phyloP scores from a whole-genome alignment of 139 green algal genomes.

The Zygnema circumcarinatum region DNA sequence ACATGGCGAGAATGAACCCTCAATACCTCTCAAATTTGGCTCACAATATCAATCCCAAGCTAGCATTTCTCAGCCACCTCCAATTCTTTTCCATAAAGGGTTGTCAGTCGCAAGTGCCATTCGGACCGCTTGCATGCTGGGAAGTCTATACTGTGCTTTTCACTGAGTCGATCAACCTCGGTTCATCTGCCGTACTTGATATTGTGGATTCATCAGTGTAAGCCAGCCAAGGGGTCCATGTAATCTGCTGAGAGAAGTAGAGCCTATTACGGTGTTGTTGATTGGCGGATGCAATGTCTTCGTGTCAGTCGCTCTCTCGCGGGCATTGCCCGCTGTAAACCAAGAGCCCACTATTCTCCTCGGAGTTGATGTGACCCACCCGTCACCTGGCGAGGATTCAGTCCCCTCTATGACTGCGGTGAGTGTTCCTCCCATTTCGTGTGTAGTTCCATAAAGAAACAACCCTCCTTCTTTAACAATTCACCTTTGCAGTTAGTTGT shows the following conservation, averaged over 20 bases:
- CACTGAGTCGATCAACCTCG: neutral
- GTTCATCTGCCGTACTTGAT: neutral
- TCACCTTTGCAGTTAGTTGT: too few species aligned
- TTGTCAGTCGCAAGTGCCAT: neutral
- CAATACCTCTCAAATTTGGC: slow-evolving; percentile 56
- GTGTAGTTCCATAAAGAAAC: neutral
- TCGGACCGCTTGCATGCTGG: neutral
- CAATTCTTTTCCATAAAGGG: neutral
- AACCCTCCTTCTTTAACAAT: too few species aligned
- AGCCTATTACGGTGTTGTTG: too few species aligned
- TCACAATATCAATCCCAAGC: slow-evolving; percentile 61
- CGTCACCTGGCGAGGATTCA: slow-evolving; percentile 42
- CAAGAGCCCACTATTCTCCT: slow-evolving; percentile 56
- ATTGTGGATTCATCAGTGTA: too few species aligned
- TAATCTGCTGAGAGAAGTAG: too few species aligned
- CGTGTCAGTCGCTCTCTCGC: neutral
- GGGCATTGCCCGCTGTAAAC: neutral
- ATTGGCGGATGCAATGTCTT: slow-evolving; percentile 27
- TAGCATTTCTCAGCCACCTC: neutral
- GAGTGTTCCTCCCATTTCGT: slow-evolving; percentile 1
- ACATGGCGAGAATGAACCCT: neutral
- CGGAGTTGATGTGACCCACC: slow-evolving; percentile 59
- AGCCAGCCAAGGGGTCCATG: too few species aligned
- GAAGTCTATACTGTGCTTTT: neutral
- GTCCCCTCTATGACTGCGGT: slow-evolving; percentile 56